Evolutionary conservation across 805 yeast species (phyloP).

Genomic region (Gaillardinia entomophila): DNA sequence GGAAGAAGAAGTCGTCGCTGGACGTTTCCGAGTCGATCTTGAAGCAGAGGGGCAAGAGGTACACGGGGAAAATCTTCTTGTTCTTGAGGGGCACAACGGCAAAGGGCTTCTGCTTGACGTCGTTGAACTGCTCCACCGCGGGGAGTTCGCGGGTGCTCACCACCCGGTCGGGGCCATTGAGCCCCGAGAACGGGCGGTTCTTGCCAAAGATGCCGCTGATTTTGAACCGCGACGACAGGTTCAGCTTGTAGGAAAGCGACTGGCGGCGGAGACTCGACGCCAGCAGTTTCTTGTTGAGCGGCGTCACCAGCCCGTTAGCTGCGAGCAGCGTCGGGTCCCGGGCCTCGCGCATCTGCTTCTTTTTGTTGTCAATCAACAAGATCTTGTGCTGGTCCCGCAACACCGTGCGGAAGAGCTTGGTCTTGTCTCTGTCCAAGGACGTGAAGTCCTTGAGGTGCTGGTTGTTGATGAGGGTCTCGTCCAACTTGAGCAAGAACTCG

Average conservation of each 20-base stretch:
- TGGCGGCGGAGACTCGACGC: slow-evolving; percentile 28
- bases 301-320: slow-evolving; percentile 1
- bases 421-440: slow-evolving; percentile 17
- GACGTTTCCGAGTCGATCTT: slow-evolving; percentile 41
- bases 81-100: slow-evolving; percentile 42
- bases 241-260: slow-evolving; percentile 33
- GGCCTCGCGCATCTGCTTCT: slow-evolving; percentile 18
- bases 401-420: slow-evolving; percentile 22
- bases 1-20: slow-evolving; percentile 56
- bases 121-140: slow-evolving; percentile 33
- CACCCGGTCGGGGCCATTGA: slow-evolving; percentile 42
- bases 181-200: slow-evolving; percentile 57
- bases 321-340: slow-evolving; percentile 2
- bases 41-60: slow-evolving; percentile 43
- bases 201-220: slow-evolving; percentile 54
- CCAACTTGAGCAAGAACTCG: slow-evolving; percentile 47
- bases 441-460: slow-evolving; percentile 32
- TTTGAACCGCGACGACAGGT: slow-evolving; percentile 39
- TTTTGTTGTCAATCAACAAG: slow-evolving; percentile 25
- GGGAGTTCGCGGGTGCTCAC: slow-evolving; percentile 58
- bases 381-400: slow-evolving; percentile 28
- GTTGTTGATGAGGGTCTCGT: slow-evolving; percentile 27
- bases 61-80: slow-evolving; percentile 46
- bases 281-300: slow-evolving; percentile 24
- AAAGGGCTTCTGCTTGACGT: slow-evolving; percentile 46